Conservation (phyloP, 495 filamentous ascomycete species). For the Aspergillus coremiiformis region DNA sequence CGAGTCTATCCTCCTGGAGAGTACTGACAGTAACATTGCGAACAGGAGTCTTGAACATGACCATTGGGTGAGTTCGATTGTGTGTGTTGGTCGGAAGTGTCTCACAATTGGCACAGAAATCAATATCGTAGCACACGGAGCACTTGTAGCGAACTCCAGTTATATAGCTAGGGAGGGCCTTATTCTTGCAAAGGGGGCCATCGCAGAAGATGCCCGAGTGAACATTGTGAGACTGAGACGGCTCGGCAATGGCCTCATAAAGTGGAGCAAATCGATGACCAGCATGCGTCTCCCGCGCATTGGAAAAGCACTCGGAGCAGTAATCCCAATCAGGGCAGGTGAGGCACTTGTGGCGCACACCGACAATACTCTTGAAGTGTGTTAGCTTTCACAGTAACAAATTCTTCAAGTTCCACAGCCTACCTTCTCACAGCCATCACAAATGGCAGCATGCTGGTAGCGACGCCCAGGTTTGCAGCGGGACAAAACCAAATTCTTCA, state of each 20-base stretch:
- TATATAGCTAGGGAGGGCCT: conserved; percentile 58
- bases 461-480: conserved; percentile 78
- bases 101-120: conserved; percentile 95
- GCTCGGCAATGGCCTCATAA: conserved; percentile 66
- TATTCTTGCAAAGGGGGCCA: conserved; percentile 74
- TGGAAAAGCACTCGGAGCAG: conserved; percentile 69
- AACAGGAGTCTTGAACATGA: conserved; percentile 95
- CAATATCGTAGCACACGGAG: conserved; percentile 90
- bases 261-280: conserved; percentile 86
- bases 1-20: conserved; percentile 62
- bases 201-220: conserved; percentile 93
- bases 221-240: conserved; percentile 39
- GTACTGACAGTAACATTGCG: conserved; percentile 85
- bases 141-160: conserved; percentile 90
- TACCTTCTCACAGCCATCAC: conserved; percentile 89
- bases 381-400: conserved; percentile 19
- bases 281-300: conserved; percentile 61
- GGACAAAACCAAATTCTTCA: conserved; percentile 40
- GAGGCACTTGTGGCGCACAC: conserved; percentile 94
- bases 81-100: conserved; percentile 75
- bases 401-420: conserved; percentile 1
- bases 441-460: conserved; percentile 76
- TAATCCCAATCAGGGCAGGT: conserved; percentile 98
- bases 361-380: conserved; percentile 56
- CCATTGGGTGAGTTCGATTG: conserved; percentile 89